Percentiles rank a stretch among this genome's conserved stretches.
Conservation (phyloP, 768 basidiomycete genomes). For the Boletellus ananas region DNA sequence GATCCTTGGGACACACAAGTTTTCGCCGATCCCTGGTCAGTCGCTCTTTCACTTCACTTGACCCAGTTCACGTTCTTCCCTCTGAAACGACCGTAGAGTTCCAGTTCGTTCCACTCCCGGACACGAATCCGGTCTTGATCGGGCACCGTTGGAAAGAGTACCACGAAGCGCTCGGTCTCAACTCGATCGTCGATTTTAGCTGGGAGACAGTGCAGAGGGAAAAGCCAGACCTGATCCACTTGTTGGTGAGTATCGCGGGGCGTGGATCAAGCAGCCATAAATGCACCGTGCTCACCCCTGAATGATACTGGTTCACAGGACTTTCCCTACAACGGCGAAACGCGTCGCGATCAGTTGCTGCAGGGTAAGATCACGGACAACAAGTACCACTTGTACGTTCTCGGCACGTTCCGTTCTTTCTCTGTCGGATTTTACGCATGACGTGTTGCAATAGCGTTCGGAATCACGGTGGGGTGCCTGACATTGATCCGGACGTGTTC, state of each 20-base stretch:
- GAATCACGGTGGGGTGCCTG: constrained; percentile 52
- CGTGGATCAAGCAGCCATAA: not conserved
- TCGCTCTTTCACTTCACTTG: not conserved
- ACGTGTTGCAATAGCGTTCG: constrained; percentile 35
- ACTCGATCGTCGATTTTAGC: constrained; percentile 44
- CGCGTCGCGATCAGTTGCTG: constrained; percentile 40
- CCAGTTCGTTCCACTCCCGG: constrained; percentile 45
- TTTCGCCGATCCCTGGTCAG: constrained; percentile 11
- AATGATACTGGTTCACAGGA: constrained; percentile 19
- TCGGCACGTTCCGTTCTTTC: no score
- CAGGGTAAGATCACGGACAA: constrained; percentile 47
- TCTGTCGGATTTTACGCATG: no score
- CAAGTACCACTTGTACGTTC: constrained; percentile 45
- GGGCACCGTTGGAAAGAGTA: constrained; percentile 53
- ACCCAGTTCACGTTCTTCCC: not conserved
- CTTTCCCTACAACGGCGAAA: constrained; percentile 58
- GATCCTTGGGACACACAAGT: constrained; percentile 10
- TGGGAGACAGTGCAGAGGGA: constrained; percentile 51
- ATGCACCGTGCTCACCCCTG: not conserved
- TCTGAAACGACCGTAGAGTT: constrained; percentile 34
- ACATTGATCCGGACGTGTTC: constrained; percentile 44
- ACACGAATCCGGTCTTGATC: constrained; percentile 48
- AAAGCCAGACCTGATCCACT: constrained; percentile 48
- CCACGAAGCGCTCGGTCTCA: constrained; percentile 46
- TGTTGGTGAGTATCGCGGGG: constrained; percentile 27